Evolutionary conservation across 177 flowering plant genomes (phyloP).

Genomic region (Vitis hybrid): DNA sequence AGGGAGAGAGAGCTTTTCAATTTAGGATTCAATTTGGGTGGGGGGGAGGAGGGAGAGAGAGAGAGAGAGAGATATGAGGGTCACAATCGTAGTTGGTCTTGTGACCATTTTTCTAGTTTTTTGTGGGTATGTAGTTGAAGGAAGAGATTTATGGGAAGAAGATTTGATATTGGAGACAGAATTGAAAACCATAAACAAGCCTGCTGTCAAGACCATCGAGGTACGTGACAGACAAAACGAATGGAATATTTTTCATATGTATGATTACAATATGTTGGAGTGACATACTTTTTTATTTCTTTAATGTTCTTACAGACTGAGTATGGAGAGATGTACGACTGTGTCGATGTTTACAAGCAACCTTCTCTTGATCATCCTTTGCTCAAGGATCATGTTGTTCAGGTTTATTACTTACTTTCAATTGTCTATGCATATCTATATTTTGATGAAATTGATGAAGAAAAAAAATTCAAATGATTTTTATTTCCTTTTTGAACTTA

Average conservation of each 20-base stretch:
- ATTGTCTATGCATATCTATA: no score
- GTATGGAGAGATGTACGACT: not conserved
- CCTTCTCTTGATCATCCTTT: not conserved
- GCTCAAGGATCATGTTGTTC: not conserved
- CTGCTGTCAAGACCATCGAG: not conserved
- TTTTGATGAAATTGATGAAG: no score
- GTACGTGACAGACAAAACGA: not conserved
- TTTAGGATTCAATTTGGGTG: no score
- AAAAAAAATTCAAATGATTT: no score
- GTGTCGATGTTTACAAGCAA: not conserved
- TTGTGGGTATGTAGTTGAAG: not conserved
- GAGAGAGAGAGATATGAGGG: not conserved
- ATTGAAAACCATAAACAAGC: not conserved
- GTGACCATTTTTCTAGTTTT: not conserved
- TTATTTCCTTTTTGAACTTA: no score
- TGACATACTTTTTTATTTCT: not conserved
- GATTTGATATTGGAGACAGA: not conserved
- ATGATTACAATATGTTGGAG: no score
- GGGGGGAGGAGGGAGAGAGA: not conserved
- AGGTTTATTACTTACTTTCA: not conserved
- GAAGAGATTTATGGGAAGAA: not conserved
- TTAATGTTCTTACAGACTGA: not conserved
- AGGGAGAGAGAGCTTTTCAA: no score
- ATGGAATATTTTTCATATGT: no score
- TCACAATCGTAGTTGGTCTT: not conserved